A percentile compares a stretch with the other conserved stretches of the same genome.
Evolutionary conservation across 1,139 yeast species (phyloP).

Genomic region (Yamadazyma atlantica): DNA sequence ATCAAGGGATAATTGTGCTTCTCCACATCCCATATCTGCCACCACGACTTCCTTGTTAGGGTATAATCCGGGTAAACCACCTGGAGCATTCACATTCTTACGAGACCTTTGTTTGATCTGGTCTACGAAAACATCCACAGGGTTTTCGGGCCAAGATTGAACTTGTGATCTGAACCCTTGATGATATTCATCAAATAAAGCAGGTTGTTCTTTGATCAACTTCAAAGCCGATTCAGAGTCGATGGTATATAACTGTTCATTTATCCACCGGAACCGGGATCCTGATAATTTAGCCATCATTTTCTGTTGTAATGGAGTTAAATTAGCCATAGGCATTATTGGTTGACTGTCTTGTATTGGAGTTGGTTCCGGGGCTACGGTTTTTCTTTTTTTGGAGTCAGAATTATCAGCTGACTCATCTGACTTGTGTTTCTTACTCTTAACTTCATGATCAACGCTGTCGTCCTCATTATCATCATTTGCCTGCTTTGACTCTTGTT

Average conservation of each 20-base stretch:
- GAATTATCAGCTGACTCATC: slow-evolving; percentile 4
- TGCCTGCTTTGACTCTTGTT: slow-evolving; percentile 11
- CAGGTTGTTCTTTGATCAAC: slow-evolving; percentile 78
- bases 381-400: slow-evolving; percentile 7
- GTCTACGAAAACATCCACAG: slow-evolving; percentile 82
- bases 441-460: slow-evolving; percentile 1
- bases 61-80: slow-evolving; percentile 77
- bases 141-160: slow-evolving; percentile 97
- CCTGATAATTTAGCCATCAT: slow-evolving; percentile 96
- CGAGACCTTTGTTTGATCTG: slow-evolving; percentile 62
- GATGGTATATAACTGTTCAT: slow-evolving; percentile 88
- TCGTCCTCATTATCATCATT: slow-evolving; percentile 13
- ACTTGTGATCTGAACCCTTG: slow-evolving; percentile 94
- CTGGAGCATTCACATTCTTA: slow-evolving; percentile 86
- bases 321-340: slow-evolving; percentile 36
- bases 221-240: slow-evolving; percentile 74
- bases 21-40: slow-evolving; percentile 99
- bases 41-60: slow-evolving; percentile 58
- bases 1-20: slow-evolving; percentile 79
- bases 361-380: slow-evolving; percentile 4
- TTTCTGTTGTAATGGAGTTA: slow-evolving; percentile 91
- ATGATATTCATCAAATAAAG: slow-evolving; percentile 89
- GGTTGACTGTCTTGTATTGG: slow-evolving; percentile 11
- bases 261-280: slow-evolving; percentile 95
- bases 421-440: slow-evolving; percentile 10